Evolutionary conservation across 495 filamentous ascomycete species (phyloP), one percentile per base, ranked within the genome.

Genomic region (Aspergillus haitiensis): DNA sequence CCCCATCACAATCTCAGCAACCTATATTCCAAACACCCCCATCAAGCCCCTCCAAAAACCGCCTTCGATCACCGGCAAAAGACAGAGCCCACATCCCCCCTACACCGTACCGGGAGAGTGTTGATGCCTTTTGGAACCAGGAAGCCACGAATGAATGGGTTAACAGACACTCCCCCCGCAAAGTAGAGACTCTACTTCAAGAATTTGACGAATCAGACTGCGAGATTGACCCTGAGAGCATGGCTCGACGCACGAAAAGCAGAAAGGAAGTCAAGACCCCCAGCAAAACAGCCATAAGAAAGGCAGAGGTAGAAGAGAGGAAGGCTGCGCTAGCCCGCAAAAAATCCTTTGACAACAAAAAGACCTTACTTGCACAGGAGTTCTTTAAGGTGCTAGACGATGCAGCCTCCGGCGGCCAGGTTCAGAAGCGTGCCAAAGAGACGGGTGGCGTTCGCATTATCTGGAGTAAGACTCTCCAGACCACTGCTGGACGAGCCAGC

Each of bases 391-490:
- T 86, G n/a, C 80, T 98, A 8, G 94, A 98, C 72, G 65, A 75
- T 2, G 75, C 68, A 32, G 83, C 96, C 64, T 82, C 85, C 0
- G 69, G 75, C 8, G 85, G 86, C n/a, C 67, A 85, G 55, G 77
- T 98, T 13, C 70, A 73, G 8, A 57, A 73, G 45, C 73, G 92
- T 42, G 78, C 89, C 1, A 77, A 78, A 13, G 63, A 75, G 0
- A 90, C 89, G 0, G 92, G 92, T 52, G 94, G 94, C 7, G 79
- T 97, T 34, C 82, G 80, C 46, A 81, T 98, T 45, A 70, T 82
- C 40, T 98, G 94, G 94, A 89, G 81, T 64, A 93, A 92, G 59
- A 93, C 83, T 13, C 84, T 98, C 32, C 86, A 86, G 52, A 90
- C 86, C 5, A 98, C 94, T 2, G 94, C 94, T 33, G 94, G 94